Conservation (phyloP, 225 moss, liverwort and hornwort genomes). For the Asterella californica region DNA sequence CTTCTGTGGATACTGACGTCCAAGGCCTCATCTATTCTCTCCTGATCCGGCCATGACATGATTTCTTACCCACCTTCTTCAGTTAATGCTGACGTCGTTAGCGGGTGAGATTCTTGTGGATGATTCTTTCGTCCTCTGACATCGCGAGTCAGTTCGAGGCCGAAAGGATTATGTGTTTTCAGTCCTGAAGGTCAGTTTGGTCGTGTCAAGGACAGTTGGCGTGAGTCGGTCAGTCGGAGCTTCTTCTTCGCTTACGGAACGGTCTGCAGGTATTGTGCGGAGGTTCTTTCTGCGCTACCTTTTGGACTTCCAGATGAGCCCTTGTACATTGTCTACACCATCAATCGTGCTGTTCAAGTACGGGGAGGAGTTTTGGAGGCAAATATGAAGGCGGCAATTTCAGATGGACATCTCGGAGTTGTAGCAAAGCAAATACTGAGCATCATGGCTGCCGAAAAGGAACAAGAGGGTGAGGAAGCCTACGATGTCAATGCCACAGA, state of each 20-base stretch:
- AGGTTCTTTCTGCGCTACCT: constrained; percentile 76
- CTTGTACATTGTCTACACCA: constrained; percentile 77
- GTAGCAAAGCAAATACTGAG: constrained; percentile 58
- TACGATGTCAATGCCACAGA: constrained; percentile 51
- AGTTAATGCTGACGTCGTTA: too few species aligned
- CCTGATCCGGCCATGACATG: neutral
- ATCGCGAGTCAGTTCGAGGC: too few species aligned
- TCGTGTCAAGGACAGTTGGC: neutral
- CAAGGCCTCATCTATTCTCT: neutral
- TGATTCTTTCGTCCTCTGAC: too few species aligned
- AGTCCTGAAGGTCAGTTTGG: too few species aligned
- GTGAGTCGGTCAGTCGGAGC: neutral
- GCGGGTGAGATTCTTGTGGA: too few species aligned
- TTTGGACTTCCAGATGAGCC: constrained; percentile 88
- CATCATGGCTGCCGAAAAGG: constrained; percentile 63
- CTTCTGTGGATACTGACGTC: neutral
- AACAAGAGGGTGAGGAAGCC: constrained; percentile 52
- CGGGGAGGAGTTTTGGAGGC: constrained; percentile 90
- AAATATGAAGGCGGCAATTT: constrained; percentile 69
- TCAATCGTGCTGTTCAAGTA: constrained; percentile 90
- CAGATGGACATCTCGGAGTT: constrained; percentile 57
- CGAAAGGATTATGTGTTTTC: too few species aligned
- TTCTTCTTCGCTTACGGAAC: neutral
- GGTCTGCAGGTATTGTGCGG: constrained; percentile 72
- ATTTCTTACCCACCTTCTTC: neutral